These are phyloP conservation scores for Mrakia hoshinonis DNA, from an alignment of 768 basidiomycete species.

Conservation along the genomic window DNA sequence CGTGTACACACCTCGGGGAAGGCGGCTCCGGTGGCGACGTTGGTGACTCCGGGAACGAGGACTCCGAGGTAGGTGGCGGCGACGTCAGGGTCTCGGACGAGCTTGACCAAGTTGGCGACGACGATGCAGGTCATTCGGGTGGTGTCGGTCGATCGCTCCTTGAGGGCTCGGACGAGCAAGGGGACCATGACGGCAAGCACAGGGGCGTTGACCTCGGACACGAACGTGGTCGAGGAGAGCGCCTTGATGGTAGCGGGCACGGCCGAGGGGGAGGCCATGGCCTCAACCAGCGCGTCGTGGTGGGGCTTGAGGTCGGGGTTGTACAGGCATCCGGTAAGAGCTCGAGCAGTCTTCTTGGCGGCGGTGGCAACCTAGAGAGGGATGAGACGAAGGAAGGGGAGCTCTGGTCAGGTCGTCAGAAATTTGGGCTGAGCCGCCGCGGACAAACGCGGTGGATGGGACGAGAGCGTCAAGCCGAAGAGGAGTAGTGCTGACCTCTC, in stretches of 20 bases:
- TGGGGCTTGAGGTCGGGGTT: constrained; percentile 88
- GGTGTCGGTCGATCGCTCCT: constrained; percentile 92
- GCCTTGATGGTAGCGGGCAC: constrained; percentile 91
- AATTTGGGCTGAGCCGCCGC: constrained; percentile 11
- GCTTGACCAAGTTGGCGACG: constrained; percentile 92
- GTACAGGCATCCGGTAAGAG: constrained; percentile 78
- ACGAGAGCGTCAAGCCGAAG: not conserved
- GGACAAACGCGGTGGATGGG: not conserved
- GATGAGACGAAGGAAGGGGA: constrained; percentile 8
- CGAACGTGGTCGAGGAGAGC: constrained; percentile 88
- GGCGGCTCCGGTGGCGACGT: constrained; percentile 79
- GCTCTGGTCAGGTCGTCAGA: not conserved
- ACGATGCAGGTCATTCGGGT: constrained; percentile 90
- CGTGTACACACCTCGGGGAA: constrained; percentile 62
- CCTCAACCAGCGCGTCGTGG: constrained; percentile 73
- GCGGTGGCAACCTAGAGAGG: constrained; percentile 65
- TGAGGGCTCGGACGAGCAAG: constrained; percentile 77
- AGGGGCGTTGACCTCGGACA: constrained; percentile 93
- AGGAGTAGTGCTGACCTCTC: constrained; percentile 54
- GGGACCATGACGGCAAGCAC: constrained; percentile 92
- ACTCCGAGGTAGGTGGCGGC: constrained; percentile 80
- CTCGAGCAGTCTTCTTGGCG: constrained; percentile 79
- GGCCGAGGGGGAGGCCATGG: constrained; percentile 74
- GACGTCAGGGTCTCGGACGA: constrained; percentile 80
- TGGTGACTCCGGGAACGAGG: constrained; percentile 81